Base-by-base conservation (phyloP, 225 moss, liverwort and hornwort genomes). In the Neckera pumila region DNA sequence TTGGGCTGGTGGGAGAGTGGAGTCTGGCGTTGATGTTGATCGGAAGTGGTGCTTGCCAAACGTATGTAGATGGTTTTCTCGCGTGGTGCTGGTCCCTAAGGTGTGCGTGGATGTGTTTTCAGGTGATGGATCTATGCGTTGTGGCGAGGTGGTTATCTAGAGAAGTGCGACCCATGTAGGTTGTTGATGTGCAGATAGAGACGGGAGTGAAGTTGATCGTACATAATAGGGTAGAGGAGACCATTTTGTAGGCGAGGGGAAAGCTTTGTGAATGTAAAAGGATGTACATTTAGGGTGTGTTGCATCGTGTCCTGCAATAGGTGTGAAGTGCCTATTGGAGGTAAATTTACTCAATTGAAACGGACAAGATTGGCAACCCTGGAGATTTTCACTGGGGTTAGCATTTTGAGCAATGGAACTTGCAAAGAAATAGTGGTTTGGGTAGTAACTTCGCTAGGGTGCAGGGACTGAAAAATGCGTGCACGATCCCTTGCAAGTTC, bases 231-330 rank as follows among this genome's bases (percentile, higher is more conserved):
- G 34, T 76, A 82, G 72, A 79, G 85, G 82, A 53, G 85, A 88
- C 85, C 76, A 75, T 86, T 88, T 88, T 88, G 85, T 88, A 88
- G 90, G 76, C 64, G 76, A 82, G 78, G 71, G 66, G 64, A 85
- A 82, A 61, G 51, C 81, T 69, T 76, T 69, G n/a, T 81, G 73
- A 84, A 81, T 90, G 85, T 88, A 58, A 86, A 85, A 77, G 88
- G 88, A 86, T 90, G 88, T 88, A 88, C 76, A 81, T 86, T 84
- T 90, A 87, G 85, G 88, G 64, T 82, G 81, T 84, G 85, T 65
- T 74, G 85, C 88, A 81, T 64, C 81, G 85, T 90, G 87, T 88
- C 54, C 75, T 81, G 81, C 65, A 77, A 53, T 82, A 62, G 82
- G 69, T 80, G 40, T 75, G 66, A 85, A 80, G 56, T 84, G 74